Conservation (phyloP, 345 rosid species). For the Corymbia maculata region DNA sequence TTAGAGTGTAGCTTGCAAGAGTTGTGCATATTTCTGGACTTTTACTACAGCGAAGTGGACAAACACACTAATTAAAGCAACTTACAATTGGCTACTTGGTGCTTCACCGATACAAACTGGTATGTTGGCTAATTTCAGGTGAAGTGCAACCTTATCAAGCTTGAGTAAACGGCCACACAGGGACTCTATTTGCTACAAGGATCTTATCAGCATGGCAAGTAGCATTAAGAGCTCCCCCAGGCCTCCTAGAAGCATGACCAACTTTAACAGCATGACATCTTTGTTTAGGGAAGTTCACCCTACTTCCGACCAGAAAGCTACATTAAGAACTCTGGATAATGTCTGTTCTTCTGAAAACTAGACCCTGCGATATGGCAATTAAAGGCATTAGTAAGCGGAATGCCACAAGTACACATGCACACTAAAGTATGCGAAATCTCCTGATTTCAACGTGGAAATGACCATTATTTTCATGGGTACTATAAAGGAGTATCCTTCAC, state of each 20-base stretch:
- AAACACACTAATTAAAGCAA: background rate
- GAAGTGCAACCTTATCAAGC: slow-evolving; percentile 93
- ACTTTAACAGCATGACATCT: slow-evolving; percentile 19
- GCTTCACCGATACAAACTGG: slow-evolving; percentile 99
- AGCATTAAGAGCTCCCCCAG: slow-evolving; percentile 44
- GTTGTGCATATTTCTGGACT: background rate
- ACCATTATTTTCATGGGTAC: background rate
- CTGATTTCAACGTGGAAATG: background rate
- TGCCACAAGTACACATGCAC: background rate
- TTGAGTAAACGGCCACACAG: slow-evolving; percentile 95
- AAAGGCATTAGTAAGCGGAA: background rate
- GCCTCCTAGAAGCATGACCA: slow-evolving; percentile 19
- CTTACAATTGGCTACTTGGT: slow-evolving; percentile 96
- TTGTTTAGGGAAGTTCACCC: slow-evolving; percentile 45
- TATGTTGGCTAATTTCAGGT: slow-evolving; percentile 92
- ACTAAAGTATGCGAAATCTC: background rate
- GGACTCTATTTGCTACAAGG: slow-evolving; percentile 91
- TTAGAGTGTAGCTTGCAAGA: background rate
- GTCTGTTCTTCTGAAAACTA: slow-evolving; percentile 29
- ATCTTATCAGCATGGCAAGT: slow-evolving; percentile 70
- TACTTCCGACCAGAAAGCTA: slow-evolving; percentile 43
- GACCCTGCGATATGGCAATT: slow-evolving; percentile 20
- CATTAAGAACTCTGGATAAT: slow-evolving; percentile 56
- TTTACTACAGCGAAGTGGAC: background rate
- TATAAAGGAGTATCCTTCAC: background rate